Evolutionary conservation across 495 filamentous ascomycete species (phyloP).

Genomic region (Neurospora discreta): DNA sequence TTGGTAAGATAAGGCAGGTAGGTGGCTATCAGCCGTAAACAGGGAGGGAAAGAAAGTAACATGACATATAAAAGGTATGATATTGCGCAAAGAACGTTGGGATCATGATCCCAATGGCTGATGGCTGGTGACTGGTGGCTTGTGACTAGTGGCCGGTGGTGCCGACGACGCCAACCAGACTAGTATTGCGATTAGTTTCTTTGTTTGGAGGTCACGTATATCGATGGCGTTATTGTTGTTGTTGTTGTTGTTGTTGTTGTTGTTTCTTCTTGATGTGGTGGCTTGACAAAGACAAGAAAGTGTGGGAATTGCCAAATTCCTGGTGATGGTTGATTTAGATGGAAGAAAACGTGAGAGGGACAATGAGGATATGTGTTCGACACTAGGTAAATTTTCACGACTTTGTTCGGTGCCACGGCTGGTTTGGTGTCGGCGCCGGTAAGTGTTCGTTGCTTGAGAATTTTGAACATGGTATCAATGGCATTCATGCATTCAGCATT

Average conservation of each 20-base stretch:
- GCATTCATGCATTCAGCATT: neutral
- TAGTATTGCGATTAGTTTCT: neutral
- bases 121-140: neutral
- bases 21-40: neutral
- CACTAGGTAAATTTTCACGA: neutral
- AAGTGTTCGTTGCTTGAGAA: neutral
- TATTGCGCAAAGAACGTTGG: neutral
- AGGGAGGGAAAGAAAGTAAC: neutral
- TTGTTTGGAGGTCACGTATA: no score
- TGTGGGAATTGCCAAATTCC: neutral
- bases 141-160: neutral
- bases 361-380: neutral
- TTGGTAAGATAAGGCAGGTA: neutral
- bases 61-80: neutral
- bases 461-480: neutral
- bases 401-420: neutral
- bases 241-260: neutral
- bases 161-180: neutral
- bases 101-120: neutral
- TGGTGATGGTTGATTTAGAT: neutral
- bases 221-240: neutral
- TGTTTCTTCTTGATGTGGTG: neutral
- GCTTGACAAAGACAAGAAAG: neutral
- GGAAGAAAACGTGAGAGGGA: neutral
- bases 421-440: neutral